phyloP scores from a whole-genome alignment of 768 basidiomycete genomes.

The Kwoniella newhampshirensis region DNA sequence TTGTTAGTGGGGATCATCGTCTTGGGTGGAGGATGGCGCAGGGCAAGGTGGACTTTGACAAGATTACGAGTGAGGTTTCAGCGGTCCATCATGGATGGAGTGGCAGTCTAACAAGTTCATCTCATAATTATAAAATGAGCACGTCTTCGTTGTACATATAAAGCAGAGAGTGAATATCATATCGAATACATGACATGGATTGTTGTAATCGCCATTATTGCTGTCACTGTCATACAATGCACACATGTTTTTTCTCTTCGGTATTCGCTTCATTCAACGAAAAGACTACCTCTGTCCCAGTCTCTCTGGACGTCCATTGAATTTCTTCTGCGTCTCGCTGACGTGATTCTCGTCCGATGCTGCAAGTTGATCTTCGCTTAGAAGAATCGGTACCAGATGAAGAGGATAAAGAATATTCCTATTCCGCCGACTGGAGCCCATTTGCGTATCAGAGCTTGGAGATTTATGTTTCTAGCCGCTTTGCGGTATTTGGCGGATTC shows the following conservation, averaged over 20 bases:
- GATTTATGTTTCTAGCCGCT: slow-evolving; percentile 89
- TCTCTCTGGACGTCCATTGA: too few species aligned
- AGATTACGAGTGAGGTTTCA: slow-evolving; percentile 21
- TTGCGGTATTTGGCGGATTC: slow-evolving; percentile 98
- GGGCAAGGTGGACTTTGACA: slow-evolving; percentile 20
- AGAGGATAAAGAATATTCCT: slow-evolving; percentile 65
- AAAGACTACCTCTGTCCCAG: too few species aligned
- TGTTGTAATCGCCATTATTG: background rate
- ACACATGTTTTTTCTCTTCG: background rate
- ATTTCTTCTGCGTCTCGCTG: too few species aligned
- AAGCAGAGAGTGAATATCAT: background rate
- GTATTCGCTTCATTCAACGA: slow-evolving; percentile 1
- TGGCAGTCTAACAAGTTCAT: background rate
- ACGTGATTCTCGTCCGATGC: too few species aligned
- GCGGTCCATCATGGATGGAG: slow-evolving; percentile 10
- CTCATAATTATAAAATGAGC: background rate
- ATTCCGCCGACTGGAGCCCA: slow-evolving; percentile 90
- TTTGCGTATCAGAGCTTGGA: slow-evolving; percentile 89
- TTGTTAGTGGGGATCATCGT: slow-evolving; percentile 30
- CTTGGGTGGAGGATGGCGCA: slow-evolving; percentile 32
- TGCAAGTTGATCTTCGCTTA: too few species aligned
- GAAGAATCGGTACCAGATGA: slow-evolving; percentile 60
- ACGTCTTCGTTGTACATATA: too few species aligned
- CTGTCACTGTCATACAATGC: background rate
- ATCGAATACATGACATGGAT: slow-evolving; percentile 2